Percentiles rank a stretch among this genome's conserved stretches.
Conservation (phyloP, 2,329 filamentous ascomycete species). For the Monilinia polystroma region DNA sequence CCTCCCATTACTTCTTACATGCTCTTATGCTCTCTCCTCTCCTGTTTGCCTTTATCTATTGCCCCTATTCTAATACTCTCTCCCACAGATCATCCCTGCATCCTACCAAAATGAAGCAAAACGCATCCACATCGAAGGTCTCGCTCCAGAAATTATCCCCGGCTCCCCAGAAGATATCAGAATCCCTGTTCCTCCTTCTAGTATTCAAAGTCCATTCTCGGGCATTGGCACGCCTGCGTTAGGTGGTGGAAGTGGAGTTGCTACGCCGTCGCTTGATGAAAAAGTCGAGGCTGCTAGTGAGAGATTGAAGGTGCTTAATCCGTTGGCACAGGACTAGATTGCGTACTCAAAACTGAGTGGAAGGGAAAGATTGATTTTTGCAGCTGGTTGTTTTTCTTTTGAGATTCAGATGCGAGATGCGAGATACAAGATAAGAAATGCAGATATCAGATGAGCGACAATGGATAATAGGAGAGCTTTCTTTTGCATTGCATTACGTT, state of each 20-base stretch:
- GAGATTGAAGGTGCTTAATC: background rate
- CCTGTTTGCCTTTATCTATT: too few species aligned
- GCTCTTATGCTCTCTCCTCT: conserved; percentile 11
- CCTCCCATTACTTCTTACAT: background rate
- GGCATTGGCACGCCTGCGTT: conserved; percentile 34
- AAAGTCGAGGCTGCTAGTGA: background rate
- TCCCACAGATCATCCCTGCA: conserved; percentile 75
- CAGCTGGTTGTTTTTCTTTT: background rate
- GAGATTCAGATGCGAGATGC: background rate
- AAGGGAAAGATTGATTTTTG: background rate
- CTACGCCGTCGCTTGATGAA: background rate
- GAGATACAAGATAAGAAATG: background rate
- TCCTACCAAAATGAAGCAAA: conserved; percentile 96
- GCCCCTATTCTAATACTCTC: background rate
- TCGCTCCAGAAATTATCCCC: conserved; percentile 65
- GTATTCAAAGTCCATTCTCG: conserved; percentile 38
- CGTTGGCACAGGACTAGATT: conserved; percentile 13
- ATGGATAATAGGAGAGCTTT: background rate
- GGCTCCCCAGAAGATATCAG: conserved; percentile 78
- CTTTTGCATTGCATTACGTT: background rate
- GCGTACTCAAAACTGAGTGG: too few species aligned
- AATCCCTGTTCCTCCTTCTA: conserved; percentile 68
- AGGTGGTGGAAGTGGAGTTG: background rate
- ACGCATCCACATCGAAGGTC: conserved; percentile 77
- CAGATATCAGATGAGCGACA: background rate